These are phyloP conservation scores for Ustulina deusta DNA, from an alignment of 2,329 filamentous ascomycete species.

Conservation along the genomic window DNA sequence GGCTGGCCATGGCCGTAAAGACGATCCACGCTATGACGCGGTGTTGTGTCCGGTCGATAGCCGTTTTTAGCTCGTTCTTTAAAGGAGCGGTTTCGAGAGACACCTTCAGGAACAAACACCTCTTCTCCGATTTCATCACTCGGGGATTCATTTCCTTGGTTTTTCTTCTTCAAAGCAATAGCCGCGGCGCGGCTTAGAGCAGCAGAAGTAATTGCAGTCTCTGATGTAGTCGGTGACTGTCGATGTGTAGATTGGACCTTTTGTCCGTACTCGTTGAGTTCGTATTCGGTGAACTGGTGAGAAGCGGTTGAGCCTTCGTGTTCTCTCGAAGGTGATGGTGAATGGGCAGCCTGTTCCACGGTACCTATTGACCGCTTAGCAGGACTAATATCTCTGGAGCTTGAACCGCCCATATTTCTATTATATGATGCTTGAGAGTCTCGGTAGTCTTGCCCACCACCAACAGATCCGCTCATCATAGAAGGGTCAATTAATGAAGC, in stretches of 20 bases:
- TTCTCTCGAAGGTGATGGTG: constrained; percentile 52
- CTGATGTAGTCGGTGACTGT: constrained; percentile 67
- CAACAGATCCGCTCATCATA: constrained; percentile 71
- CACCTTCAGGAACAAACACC: constrained; percentile 62
- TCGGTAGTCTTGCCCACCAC: constrained; percentile 62
- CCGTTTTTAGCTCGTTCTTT: constrained; percentile 72
- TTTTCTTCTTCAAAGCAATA: constrained; percentile 63
- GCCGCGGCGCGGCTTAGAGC: constrained; percentile 65
- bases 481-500: constrained; percentile 79
- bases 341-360: constrained; percentile 56
- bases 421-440: constrained; percentile 51
- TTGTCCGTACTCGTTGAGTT: constrained; percentile 68
- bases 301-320: constrained; percentile 50
- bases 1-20: constrained; percentile 64
- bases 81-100: constrained; percentile 72
- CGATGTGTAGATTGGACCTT: constrained; percentile 62
- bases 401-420: constrained; percentile 32
- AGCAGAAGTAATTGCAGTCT: constrained; percentile 68
- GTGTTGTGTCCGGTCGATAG: constrained; percentile 66
- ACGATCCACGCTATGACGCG: constrained; percentile 69
- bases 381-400: constrained; percentile 54
- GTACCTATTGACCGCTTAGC: constrained; percentile 56
- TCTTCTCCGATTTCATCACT: constrained; percentile 52
- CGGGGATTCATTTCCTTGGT: constrained; percentile 55
- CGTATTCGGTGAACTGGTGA: constrained; percentile 66